phyloP scores from a whole-genome alignment of 148 eudicot genomes.

The Rhododendron simsii region DNA sequence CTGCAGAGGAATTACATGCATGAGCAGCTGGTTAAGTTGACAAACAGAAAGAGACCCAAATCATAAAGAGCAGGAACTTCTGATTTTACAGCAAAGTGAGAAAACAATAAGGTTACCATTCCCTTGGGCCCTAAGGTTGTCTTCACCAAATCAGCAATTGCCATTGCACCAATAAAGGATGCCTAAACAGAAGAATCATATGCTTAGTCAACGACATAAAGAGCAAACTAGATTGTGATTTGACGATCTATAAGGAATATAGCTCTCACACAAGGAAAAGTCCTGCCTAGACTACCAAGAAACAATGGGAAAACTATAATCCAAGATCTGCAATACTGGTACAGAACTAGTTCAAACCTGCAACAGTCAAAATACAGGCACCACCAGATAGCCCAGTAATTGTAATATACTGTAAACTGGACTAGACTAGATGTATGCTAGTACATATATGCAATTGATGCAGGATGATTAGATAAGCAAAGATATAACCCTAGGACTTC shows the following conservation, averaged over 20 bases:
- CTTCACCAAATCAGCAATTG: constrained; percentile 88
- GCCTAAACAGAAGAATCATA: constrained; percentile 36
- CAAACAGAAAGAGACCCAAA: background rate
- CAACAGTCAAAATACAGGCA: background rate
- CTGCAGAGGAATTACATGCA: constrained; percentile 26
- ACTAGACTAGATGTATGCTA: background rate
- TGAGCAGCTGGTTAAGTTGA: background rate
- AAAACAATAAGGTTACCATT: constrained; percentile 50
- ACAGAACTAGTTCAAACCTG: background rate
- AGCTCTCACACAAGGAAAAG: background rate
- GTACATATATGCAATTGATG: background rate
- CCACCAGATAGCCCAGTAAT: background rate
- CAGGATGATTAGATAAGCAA: background rate
- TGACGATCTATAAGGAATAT: background rate
- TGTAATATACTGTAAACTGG: background rate
- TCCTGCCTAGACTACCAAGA: background rate
- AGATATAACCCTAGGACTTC: background rate
- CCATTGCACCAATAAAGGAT: constrained; percentile 88
- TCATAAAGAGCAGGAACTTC: background rate
- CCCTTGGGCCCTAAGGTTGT: constrained; percentile 98
- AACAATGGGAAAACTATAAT: background rate
- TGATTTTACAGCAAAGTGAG: background rate
- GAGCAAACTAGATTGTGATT: background rate
- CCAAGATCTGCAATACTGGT: background rate
- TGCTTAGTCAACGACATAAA: background rate